These are phyloP conservation scores for Glycine soja DNA, from an alignment of 306 rosid species.

Conservation along the genomic window DNA sequence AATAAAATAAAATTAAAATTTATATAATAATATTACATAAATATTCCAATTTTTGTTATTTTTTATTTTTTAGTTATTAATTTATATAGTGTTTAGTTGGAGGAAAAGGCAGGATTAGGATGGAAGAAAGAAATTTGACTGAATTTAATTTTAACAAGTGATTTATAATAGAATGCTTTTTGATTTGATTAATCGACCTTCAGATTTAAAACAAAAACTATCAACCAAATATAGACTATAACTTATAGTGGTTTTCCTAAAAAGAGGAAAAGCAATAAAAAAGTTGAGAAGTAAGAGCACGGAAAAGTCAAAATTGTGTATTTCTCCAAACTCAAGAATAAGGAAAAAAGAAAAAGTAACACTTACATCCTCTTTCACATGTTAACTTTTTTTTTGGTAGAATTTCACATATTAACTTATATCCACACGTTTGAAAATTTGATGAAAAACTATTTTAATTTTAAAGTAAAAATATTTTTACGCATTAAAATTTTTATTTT, in stretches of 20 bases:
- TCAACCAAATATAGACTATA: background rate
- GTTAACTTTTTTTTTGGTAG: background rate
- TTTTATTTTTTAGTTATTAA: too few relatives aligned
- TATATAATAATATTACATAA: too few relatives aligned
- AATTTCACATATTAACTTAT: too few relatives aligned
- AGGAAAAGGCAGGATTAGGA: background rate
- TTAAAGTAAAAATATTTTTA: too few relatives aligned
- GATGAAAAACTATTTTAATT: too few relatives aligned
- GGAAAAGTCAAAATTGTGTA: slow-evolving; percentile 19
- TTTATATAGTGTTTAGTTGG: background rate
- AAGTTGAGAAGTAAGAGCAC: slow-evolving; percentile 17
- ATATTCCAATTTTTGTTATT: too few relatives aligned
- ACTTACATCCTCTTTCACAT: background rate
- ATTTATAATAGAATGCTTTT: background rate
- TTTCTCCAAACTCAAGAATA: slow-evolving; percentile 48
- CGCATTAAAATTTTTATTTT: too few relatives aligned
- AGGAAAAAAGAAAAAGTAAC: background rate
- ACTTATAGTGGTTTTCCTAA: background rate
- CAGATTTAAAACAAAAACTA: background rate
- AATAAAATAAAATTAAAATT: too few relatives aligned
- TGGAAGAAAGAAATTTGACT: too few relatives aligned
- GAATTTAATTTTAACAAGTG: background rate
- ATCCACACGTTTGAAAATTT: too few relatives aligned
- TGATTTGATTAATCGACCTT: background rate
- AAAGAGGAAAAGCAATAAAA: background rate